These are phyloP conservation scores for Telopea speciosissima DNA, from an alignment of 177 flowering plant genomes.

Conservation along the genomic window DNA sequence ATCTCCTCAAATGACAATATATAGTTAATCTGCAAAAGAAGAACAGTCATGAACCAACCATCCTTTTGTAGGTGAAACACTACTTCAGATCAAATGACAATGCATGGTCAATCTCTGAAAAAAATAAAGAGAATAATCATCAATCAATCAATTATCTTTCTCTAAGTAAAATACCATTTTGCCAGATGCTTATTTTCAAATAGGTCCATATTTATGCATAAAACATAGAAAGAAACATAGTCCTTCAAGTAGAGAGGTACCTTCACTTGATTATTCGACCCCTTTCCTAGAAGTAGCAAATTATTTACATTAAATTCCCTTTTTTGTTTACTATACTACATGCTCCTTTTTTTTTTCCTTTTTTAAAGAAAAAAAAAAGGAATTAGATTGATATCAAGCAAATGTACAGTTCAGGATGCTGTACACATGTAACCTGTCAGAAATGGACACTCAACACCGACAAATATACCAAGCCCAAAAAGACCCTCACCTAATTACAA, in stretches of 20 bases:
- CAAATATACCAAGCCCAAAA: no score
- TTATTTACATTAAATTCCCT: not conserved
- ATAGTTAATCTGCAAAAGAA: constrained; percentile 70
- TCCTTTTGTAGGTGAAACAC: no score
- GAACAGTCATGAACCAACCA: not conserved
- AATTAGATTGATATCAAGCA: no score
- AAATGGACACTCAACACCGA: no score
- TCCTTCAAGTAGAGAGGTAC: not conserved
- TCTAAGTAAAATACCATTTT: not conserved
- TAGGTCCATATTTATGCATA: not conserved
- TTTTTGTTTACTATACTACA: no score
- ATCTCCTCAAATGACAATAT: constrained; percentile 92
- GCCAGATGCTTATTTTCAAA: not conserved
- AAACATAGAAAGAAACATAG: not conserved
- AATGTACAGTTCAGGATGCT: no score
- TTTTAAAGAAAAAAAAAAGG: no score
- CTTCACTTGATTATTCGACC: no score
- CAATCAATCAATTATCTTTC: constrained; percentile 6
- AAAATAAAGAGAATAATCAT: not conserved
- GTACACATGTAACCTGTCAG: no score
- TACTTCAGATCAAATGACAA: constrained; percentile 60
- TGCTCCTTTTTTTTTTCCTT: no score
- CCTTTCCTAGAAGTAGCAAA: no score
- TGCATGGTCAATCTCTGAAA: constrained; percentile 68
- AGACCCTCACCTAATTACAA: no score